A percentile compares a stretch with the other conserved stretches of the same genome.
Conservation (phyloP, 176 grass and related monocot genomes). For the Alopecurus myosuroides region DNA sequence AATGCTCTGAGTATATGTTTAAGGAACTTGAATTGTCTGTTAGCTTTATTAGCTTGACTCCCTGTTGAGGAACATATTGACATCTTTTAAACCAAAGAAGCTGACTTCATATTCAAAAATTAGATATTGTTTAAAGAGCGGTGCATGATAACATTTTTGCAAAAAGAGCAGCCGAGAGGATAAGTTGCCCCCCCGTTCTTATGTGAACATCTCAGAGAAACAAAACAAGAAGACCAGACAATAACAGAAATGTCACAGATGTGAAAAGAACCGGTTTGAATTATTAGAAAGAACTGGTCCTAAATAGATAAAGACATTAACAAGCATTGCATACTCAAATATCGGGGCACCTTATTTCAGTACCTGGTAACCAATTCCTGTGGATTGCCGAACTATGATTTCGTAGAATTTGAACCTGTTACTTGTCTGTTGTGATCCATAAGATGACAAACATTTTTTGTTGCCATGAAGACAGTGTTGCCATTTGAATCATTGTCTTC, state of each 20-base stretch:
- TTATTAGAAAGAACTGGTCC: neutral
- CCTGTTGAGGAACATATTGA: slow-evolving; percentile 42
- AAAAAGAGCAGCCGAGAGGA: neutral
- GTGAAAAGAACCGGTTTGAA: neutral
- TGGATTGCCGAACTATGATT: neutral
- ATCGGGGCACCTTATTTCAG: neutral
- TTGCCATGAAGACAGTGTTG: neutral
- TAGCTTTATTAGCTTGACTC: slow-evolving; percentile 45
- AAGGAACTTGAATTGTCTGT: slow-evolving; percentile 68
- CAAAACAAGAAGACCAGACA: neutral
- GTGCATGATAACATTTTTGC: neutral
- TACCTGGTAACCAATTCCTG: neutral
- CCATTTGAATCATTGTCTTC: neutral
- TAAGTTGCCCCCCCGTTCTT: neutral
- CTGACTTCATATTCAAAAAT: neutral
- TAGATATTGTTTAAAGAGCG: neutral
- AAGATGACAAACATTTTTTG: neutral
- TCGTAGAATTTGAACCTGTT: neutral
- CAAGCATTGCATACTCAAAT: neutral
- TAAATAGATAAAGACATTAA: neutral
- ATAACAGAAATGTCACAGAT: neutral
- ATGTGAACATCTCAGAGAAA: neutral
- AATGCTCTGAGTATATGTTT: slow-evolving; percentile 83
- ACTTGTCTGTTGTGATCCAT: neutral
- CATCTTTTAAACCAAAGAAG: neutral